These are phyloP conservation scores for Cercophora sp. DNA, from an alignment of 495 filamentous ascomycete species.

Conservation along the genomic window DNA sequence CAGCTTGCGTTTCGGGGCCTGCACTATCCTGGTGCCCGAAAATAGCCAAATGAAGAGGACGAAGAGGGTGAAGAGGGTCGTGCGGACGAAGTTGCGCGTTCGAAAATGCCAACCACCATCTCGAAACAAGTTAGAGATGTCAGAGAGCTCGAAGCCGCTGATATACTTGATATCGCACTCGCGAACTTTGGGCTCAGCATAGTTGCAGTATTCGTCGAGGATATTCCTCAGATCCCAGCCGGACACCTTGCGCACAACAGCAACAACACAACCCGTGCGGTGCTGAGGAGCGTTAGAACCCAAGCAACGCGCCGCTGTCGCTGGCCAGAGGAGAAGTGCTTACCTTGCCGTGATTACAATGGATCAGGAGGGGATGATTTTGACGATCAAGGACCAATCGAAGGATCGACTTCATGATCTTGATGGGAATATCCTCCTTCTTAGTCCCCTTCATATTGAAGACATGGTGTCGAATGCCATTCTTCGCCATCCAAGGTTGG, in stretches of 20 bases:
- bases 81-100: conserved; percentile 21
- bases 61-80: conserved; percentile 21
- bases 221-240: conserved; percentile 56
- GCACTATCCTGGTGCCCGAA: conserved; percentile 17
- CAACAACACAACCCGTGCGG: conserved; percentile 78
- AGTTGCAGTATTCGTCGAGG: conserved; percentile 63
- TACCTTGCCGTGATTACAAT: conserved; percentile 88
- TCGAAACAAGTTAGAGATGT: conserved; percentile 25
- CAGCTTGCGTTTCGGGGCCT: conserved; percentile 4
- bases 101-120: conserved; percentile 14
- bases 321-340: conserved; percentile 10
- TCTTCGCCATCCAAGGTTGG: conserved; percentile 54
- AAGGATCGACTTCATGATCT: conserved; percentile 60
- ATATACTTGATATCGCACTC: conserved; percentile 52
- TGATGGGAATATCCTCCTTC: conserved; percentile 57
- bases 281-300: too few species aligned
- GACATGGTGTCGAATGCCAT: conserved; percentile 62
- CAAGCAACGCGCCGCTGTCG: background rate
- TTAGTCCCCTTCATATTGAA: conserved; percentile 77
- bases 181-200: conserved; percentile 60
- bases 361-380: conserved; percentile 74
- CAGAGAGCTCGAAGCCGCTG: conserved; percentile 31
- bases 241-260: conserved; percentile 60
- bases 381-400: conserved; percentile 57
- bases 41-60: conserved; percentile 27